These are phyloP conservation scores for Entomortierella chlamydospora DNA, from an alignment of 192 early-diverging fungal genomes.

Conservation along the genomic window DNA sequence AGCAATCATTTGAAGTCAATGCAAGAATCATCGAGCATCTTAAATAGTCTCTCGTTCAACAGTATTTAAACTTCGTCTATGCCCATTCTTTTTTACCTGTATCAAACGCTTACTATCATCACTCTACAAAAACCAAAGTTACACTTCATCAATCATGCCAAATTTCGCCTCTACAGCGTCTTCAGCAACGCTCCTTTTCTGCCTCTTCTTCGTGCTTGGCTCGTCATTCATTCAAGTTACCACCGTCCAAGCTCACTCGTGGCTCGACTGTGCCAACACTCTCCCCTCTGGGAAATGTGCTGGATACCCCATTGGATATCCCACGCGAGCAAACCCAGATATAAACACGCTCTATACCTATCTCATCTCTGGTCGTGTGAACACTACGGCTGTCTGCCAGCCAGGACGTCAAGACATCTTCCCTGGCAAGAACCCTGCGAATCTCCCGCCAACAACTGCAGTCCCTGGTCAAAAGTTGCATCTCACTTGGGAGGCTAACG, in stretches of 20 bases:
- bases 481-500: constrained; percentile 67
- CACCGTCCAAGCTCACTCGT: constrained; percentile 66
- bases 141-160: constrained; percentile 1
- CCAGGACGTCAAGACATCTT: constrained; percentile 42
- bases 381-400: constrained; percentile 61
- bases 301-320: constrained; percentile 66
- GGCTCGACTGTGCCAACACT: constrained; percentile 69
- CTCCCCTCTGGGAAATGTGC: constrained; percentile 54
- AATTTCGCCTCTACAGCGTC: neutral
- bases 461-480: constrained; percentile 64
- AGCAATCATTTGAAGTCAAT: no score
- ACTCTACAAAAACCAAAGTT: no score
- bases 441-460: constrained; percentile 60
- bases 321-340: constrained; percentile 56
- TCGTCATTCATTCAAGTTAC: neutral
- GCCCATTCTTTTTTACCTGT: no score
- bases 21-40: no score
- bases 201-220: constrained; percentile 1
- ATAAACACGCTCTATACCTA: constrained; percentile 67
- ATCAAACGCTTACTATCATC: no score
- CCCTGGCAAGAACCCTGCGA: constrained; percentile 38
- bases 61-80: no score
- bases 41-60: no score
- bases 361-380: constrained; percentile 52
- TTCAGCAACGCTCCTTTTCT: neutral